Percentiles rank a stretch among this genome's conserved stretches.
Evolutionary conservation across 768 basidiomycete genomes (phyloP).

Genomic region (Arthromyces matolae): DNA sequence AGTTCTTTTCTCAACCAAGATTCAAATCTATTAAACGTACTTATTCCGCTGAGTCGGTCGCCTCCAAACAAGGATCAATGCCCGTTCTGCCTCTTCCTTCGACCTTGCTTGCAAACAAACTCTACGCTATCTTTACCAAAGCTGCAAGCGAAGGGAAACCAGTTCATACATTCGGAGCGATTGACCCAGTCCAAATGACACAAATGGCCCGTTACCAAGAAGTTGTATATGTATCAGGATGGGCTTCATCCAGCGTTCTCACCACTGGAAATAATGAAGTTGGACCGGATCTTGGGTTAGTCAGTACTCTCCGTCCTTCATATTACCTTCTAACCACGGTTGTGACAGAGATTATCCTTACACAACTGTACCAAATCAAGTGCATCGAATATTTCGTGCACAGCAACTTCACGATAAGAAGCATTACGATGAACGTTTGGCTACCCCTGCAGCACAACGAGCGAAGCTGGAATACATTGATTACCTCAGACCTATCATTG

Average conservation of each 20-base stretch:
- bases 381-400: slow-evolving; percentile 85
- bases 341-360: slow-evolving; percentile 85
- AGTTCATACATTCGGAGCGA: slow-evolving; percentile 88
- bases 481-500: slow-evolving; percentile 89
- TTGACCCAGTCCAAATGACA: slow-evolving; percentile 93
- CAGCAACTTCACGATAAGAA: slow-evolving; percentile 93
- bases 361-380: slow-evolving; percentile 94
- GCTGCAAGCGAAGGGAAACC: slow-evolving; percentile 63
- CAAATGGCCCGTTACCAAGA: slow-evolving; percentile 89
- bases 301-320: slow-evolving; percentile 15
- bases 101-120: slow-evolving; percentile 79
- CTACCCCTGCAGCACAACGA: slow-evolving; percentile 57
- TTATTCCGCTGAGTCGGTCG: slow-evolving; percentile 77
- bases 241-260: slow-evolving; percentile 82
- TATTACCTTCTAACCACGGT: too few relatives aligned
- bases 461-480: slow-evolving; percentile 76
- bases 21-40: slow-evolving; percentile 73
- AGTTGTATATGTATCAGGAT: slow-evolving; percentile 89
- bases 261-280: slow-evolving; percentile 91
- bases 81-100: slow-evolving; percentile 75
- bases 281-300: slow-evolving; percentile 81
- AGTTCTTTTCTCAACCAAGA: slow-evolving; percentile 74
- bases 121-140: slow-evolving; percentile 63
- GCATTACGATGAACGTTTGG: slow-evolving; percentile 83
- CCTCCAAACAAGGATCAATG: slow-evolving; percentile 84